phyloP scores from a whole-genome alignment of 2,329 filamentous ascomycete genomes.

The Pseudocercospora crystallina region DNA sequence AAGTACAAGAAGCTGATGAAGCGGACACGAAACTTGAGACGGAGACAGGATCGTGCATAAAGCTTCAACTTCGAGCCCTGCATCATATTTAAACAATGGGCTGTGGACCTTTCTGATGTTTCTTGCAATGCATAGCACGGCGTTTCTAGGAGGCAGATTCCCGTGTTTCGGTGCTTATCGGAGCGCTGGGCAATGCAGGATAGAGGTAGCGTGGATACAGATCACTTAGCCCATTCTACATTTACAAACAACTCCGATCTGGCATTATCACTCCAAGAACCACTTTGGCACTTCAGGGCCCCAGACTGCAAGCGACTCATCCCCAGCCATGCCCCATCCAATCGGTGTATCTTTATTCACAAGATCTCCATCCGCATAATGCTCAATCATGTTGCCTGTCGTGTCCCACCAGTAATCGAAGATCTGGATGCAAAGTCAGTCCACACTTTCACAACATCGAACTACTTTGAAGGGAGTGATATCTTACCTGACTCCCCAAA shows the following conservation, averaged over 20 bases:
- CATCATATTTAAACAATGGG: not conserved
- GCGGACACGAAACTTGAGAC: constrained; percentile 81
- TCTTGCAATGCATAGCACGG: not conserved
- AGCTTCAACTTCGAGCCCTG: not conserved
- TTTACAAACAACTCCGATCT: too few relatives aligned
- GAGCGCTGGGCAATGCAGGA: too few relatives aligned
- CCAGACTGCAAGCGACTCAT: constrained; percentile 33
- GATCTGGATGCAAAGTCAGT: constrained; percentile 39
- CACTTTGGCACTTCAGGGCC: constrained; percentile 31
- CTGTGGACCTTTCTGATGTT: not conserved
- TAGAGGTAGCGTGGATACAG: too few relatives aligned
- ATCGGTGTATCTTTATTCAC: constrained; percentile 53
- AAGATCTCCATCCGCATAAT: constrained; percentile 68
- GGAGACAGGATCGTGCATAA: constrained; percentile 63
- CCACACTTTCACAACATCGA: not conserved
- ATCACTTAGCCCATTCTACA: too few relatives aligned
- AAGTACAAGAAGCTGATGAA: constrained; percentile 99
- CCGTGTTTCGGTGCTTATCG: too few relatives aligned
- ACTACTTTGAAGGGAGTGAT: constrained; percentile 40
- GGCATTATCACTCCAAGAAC: not conserved
- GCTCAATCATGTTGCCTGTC: constrained; percentile 53
- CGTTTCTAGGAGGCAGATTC: not conserved
- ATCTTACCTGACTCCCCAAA: constrained; percentile 52
- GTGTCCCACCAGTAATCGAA: constrained; percentile 64
- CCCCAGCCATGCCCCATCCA: constrained; percentile 39